Base-by-base conservation (phyloP, 2,329 filamentous ascomycete genomes). In the Penicillium concentricum region DNA sequence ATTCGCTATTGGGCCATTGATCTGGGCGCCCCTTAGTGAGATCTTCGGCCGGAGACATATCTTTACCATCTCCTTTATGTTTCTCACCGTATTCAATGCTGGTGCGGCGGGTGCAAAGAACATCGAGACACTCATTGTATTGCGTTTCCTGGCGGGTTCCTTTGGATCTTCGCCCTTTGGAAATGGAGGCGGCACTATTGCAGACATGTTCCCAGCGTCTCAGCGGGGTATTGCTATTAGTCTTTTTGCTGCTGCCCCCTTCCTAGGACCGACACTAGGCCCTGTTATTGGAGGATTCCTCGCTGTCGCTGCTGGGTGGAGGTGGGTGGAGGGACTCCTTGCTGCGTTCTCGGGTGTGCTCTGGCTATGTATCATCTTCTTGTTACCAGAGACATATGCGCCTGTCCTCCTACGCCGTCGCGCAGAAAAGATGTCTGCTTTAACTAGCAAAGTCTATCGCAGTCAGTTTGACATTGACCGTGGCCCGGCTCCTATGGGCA, bases 11-110 rank as follows among this genome's bases (percentile, higher is more conserved):
- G 85, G 85, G 0, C 86, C 86, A 0, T 72, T 88, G 8, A 66
- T 89, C 3, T 89, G 86, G 82, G 87, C 87, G 3, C 86, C 87
- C 0, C 69, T 90, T 20, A 79, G 83, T 28, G 87, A 90, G 66
- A 72, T 89, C 18, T 86, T 82, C 51, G 87, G 84, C 3, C 78
- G 84, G 62, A 69, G 70, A 20, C 55, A 67, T 50, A 65, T 72
- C 12, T 73, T 74, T 38, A 62, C 10, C 81, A 87, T 65, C 70
- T 81, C 43, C 77, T 88, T 9, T 66, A 66, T 37, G 39, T 61
- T 51, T 3, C 78, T 87, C 57, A 81, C 81, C 2, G 80, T 77
- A 0, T 89, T 88, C 69, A 86, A 83, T 60, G 84, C 82, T 20
- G 85, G 78, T 8, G 78, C 78, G 8, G 81, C 84, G 2, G 84